These are phyloP conservation scores for Gryganskiella cystojenkinii DNA, from an alignment of 192 early-diverging fungal genomes.

Conservation along the genomic window DNA sequence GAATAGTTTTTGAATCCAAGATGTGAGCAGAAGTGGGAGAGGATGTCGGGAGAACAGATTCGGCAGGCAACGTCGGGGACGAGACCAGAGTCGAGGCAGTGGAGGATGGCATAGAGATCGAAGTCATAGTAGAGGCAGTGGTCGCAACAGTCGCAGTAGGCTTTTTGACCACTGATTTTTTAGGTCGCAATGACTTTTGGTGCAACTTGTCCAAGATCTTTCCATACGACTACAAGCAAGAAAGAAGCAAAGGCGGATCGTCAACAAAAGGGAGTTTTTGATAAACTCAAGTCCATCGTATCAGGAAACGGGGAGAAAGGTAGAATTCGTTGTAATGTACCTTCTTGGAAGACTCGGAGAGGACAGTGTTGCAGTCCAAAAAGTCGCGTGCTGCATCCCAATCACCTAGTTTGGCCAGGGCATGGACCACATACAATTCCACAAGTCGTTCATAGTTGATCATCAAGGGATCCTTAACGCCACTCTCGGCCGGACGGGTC, in stretches of 20 bases:
- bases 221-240: slow-evolving; percentile 17
- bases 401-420: slow-evolving; percentile 52
- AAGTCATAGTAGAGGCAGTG: background rate
- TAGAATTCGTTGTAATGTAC: slow-evolving; percentile 7
- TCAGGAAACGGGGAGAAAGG: background rate
- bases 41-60: slow-evolving; percentile 21
- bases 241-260: background rate
- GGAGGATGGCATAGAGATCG: slow-evolving; percentile 14
- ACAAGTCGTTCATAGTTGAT: slow-evolving; percentile 55
- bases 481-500: background rate
- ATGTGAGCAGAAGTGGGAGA: slow-evolving; percentile 7
- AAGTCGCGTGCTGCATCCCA: slow-evolving; percentile 52
- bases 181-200: slow-evolving; percentile 42
- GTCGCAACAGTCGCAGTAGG: background rate
- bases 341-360: slow-evolving; percentile 47
- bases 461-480: slow-evolving; percentile 47
- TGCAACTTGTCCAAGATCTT: slow-evolving; percentile 42
- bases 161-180: slow-evolving; percentile 11
- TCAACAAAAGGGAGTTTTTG: background rate
- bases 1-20: background rate
- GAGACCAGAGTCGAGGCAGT: slow-evolving; percentile 29
- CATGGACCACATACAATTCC: slow-evolving; percentile 54
- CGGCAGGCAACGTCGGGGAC: slow-evolving; percentile 27
- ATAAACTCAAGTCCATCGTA: background rate
- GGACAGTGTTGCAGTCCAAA: slow-evolving; percentile 44